phyloP scores from a whole-genome alignment of 1,139 yeast genomes.

The Citeromyces hawaiiensis region DNA sequence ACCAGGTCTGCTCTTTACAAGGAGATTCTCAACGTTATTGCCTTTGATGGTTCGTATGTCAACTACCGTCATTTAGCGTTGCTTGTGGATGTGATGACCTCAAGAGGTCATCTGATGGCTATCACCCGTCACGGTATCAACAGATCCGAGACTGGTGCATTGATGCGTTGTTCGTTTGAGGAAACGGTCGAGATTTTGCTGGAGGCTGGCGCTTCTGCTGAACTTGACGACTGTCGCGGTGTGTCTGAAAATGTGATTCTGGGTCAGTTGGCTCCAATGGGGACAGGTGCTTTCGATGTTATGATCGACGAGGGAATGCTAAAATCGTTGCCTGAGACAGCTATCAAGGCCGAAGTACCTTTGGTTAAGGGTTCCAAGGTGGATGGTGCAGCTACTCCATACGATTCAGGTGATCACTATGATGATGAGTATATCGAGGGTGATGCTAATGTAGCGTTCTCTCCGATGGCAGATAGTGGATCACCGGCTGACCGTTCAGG shows the following conservation, averaged over 20 bases:
- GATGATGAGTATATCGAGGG: conserved; percentile 55
- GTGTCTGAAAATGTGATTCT: conserved; percentile 95
- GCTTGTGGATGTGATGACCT: conserved; percentile 96
- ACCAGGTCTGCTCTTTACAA: conserved; percentile 88
- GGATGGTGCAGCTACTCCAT: conserved; percentile 93
- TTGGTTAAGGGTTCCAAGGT: conserved; percentile 29
- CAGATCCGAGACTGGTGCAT: conserved; percentile 96
- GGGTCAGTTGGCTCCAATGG: conserved; percentile 98
- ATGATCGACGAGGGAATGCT: conserved; percentile 87
- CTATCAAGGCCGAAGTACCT: conserved; percentile 22
- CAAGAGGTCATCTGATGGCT: conserved; percentile 97
- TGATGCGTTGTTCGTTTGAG: conserved; percentile 98
- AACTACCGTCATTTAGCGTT: conserved; percentile 97
- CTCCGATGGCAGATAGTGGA: conserved; percentile 88
- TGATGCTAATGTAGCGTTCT: conserved; percentile 72
- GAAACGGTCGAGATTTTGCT: conserved; percentile 95
- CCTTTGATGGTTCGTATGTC: conserved; percentile 98
- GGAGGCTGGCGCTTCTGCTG: conserved; percentile 98
- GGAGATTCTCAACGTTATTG: conserved; percentile 93
- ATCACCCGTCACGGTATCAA: conserved; percentile 99
- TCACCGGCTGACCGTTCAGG: conserved; percentile 63
- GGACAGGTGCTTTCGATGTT: conserved; percentile 97
- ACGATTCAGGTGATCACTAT: conserved; percentile 38
- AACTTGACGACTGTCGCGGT: conserved; percentile 96
- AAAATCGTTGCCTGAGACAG: conserved; percentile 35